Evolutionary conservation across 768 basidiomycete genomes (phyloP), one percentile per base, ranked within the genome.

Genomic region (Tricholoma hemisulphureum): DNA sequence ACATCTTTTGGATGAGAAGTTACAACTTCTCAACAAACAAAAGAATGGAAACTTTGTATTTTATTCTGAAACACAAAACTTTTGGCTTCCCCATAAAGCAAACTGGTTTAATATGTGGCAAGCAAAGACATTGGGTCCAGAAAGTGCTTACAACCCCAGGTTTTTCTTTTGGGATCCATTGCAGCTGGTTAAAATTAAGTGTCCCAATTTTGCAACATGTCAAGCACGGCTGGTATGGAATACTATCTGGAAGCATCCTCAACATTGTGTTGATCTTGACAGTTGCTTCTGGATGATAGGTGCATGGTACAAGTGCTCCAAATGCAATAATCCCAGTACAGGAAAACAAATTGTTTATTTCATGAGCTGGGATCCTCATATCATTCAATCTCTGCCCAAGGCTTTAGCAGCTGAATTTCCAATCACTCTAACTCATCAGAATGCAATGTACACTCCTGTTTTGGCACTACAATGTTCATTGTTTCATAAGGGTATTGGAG

Each of bases 111-210:
- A 21, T 4, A 32, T 53, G 29, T 16, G 23, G 18, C 24, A 57
- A 37, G 13, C 20, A 49, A 39, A 63, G 18, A 55, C 55, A 31
- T 18, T 37, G n/a, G 35, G 35, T 37, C 64, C 64, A 14, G 39
- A 50, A 16, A 52, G 59, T 20, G 31, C 55, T 18, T 65, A 58
- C 37, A 37, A 26, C 14, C 58, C 57, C 14, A 23, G 51, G 14
- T 63, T 63, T 46, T 65, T 65, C 26, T 10, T 61, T 3, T 65
- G 64, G 64, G 59, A 63, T 31, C 64, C 60, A 24, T 14, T 43
- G 11, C 28, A 50, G 46, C 18, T 60, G 50, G 32, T 53, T 23
- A 18, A 56, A 10, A 52, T 39, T 26, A 28, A 21, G 29, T 65
- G 64, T 28, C 62, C 64, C 5, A 51, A 58, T 3, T 37, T 37